Evolutionary conservation across 352 stramenopile species (phyloP).

Genomic region (Blastocystis sp.): DNA sequence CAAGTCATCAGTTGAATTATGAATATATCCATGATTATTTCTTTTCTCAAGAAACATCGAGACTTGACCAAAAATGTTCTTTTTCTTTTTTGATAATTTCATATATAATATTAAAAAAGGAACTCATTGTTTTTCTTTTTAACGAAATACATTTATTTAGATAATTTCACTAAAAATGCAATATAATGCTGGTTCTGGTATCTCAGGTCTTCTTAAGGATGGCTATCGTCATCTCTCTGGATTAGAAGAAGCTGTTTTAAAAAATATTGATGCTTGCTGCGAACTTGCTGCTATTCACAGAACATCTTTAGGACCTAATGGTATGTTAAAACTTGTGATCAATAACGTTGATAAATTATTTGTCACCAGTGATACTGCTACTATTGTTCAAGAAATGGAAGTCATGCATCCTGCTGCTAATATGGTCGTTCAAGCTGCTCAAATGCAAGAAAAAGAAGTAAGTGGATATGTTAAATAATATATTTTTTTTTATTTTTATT

Average conservation of each 20-base stretch:
- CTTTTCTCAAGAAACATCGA: too few species aligned
- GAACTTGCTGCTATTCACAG: constrained; percentile 84
- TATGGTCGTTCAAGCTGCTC: constrained; percentile 83
- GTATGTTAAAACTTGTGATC: constrained; percentile 97
- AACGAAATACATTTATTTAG: neutral
- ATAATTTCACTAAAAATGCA: constrained; percentile 20
- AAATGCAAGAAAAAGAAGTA: constrained; percentile 92
- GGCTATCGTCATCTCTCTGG: constrained; percentile 82
- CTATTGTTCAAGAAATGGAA: constrained; percentile 91
- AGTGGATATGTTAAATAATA: too few species aligned
- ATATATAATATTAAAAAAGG: too few species aligned
- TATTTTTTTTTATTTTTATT: constrained; percentile 13
- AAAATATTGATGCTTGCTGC: constrained; percentile 93
- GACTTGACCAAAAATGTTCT: too few species aligned
- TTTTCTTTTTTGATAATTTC: too few species aligned
- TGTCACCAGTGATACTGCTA: constrained; percentile 91
- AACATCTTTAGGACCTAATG: constrained; percentile 89
- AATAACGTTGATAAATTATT: constrained; percentile 99
- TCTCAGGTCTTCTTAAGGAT: constrained; percentile 90
- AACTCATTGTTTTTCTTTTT: neutral
- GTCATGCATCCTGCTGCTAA: constrained; percentile 91
- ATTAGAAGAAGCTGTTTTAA: constrained; percentile 76
- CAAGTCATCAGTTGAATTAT: too few species aligned
- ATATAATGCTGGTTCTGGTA: constrained; percentile 73
- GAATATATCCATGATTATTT: too few species aligned